These are phyloP conservation scores for Vigna mungo DNA, from an alignment of 306 rosid genomes.

Conservation along the genomic window DNA sequence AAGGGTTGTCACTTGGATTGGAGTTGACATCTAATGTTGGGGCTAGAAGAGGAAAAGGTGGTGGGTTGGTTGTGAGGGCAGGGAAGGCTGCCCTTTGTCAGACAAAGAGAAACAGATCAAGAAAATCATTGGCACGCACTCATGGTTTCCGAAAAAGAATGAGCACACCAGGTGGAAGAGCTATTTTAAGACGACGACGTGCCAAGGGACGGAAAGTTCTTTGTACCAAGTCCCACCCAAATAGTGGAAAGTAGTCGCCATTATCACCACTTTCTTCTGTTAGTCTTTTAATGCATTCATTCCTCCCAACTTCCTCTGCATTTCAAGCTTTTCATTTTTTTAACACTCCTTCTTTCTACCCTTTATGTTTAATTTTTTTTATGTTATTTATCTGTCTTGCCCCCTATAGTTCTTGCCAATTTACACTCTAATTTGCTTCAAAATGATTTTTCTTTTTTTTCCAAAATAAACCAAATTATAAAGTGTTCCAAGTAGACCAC, in stretches of 20 bases:
- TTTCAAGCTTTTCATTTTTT: constrained; percentile 30
- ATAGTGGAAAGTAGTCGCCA: constrained; percentile 61
- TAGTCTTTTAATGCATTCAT: constrained; percentile 28
- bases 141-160: constrained; percentile 89
- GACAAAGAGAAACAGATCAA: constrained; percentile 89
- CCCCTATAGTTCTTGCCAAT: constrained; percentile 25
- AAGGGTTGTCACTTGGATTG: constrained; percentile 72
- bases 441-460: not conserved
- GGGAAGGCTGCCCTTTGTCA: constrained; percentile 82
- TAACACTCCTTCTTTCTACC: constrained; percentile 28
- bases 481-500: too few species aligned
- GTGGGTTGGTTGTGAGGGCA: constrained; percentile 79
- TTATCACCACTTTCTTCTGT: not conserved
- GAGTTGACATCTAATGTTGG: constrained; percentile 57
- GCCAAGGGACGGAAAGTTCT: constrained; percentile 93
- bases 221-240: constrained; percentile 85
- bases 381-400: not conserved
- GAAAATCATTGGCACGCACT: constrained; percentile 87
- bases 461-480: too few species aligned
- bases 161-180: constrained; percentile 89
- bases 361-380: constrained; percentile 22
- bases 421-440: constrained; percentile 19
- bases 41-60: constrained; percentile 54
- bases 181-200: constrained; percentile 79
- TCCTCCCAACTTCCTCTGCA: constrained; percentile 21